These are phyloP conservation scores for Microbotryum violaceum DNA, from an alignment of 1,284 basidiomycete genomes.

Conservation along the genomic window DNA sequence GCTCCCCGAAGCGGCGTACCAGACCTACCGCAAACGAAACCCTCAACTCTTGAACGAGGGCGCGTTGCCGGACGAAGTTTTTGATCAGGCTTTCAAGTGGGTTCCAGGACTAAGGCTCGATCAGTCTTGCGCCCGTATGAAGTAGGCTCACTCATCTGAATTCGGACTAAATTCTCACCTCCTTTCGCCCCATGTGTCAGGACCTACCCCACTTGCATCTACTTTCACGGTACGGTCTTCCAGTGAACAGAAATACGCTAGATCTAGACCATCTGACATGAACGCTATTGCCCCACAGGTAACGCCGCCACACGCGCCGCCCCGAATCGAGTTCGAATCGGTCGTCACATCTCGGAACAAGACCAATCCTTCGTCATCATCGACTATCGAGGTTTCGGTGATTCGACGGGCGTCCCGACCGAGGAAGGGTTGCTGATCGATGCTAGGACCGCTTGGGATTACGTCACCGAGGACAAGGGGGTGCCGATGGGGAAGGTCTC, in stretches of 20 bases:
- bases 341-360: slow-evolving; percentile 17
- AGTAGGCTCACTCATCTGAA: background rate
- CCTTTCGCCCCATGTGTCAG: background rate
- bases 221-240: slow-evolving; percentile 61
- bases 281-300: background rate
- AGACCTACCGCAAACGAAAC: slow-evolving; percentile 22
- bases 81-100: slow-evolving; percentile 48
- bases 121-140: background rate
- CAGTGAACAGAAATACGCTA: too few species aligned
- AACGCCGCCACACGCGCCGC: slow-evolving; percentile 73
- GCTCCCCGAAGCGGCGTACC: slow-evolving; percentile 61
- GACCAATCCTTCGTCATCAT: slow-evolving; percentile 25
- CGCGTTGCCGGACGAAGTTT: slow-evolving; percentile 34
- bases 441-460: slow-evolving; percentile 72
- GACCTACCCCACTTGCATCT: slow-evolving; percentile 66
- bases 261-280: too few species aligned
- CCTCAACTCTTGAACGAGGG: background rate
- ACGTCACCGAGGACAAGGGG: slow-evolving; percentile 47
- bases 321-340: slow-evolving; percentile 50
- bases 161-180: background rate
- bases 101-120: background rate
- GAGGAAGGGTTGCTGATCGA: slow-evolving; percentile 68
- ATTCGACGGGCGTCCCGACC: slow-evolving; percentile 68
- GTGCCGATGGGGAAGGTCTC: slow-evolving; percentile 55
- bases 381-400: slow-evolving; percentile 61